phyloP scores from a whole-genome alignment of 169 alveolate genomes.

The Plasmodium billcollinsi region DNA sequence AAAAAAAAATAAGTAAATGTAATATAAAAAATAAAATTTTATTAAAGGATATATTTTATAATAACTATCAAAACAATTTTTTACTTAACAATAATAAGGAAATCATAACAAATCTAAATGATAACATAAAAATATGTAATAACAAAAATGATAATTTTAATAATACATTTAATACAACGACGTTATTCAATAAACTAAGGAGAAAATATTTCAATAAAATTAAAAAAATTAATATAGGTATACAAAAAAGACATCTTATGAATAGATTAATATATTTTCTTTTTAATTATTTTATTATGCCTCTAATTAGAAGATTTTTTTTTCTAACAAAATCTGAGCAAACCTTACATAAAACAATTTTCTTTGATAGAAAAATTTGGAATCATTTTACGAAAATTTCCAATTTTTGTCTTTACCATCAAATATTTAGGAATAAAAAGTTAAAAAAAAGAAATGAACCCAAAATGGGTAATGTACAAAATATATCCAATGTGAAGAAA shows the following conservation, averaged over 20 bases:
- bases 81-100: background rate
- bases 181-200: slow-evolving; percentile 18
- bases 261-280: slow-evolving; percentile 69
- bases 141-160: background rate
- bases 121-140: background rate
- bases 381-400: slow-evolving; percentile 61
- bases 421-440: slow-evolving; percentile 47
- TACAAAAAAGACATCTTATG: slow-evolving; percentile 62
- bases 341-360: slow-evolving; percentile 56
- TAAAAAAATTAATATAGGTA: slow-evolving; percentile 36
- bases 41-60: background rate
- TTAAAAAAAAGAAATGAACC: slow-evolving; percentile 21
- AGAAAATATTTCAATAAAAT: slow-evolving; percentile 24
- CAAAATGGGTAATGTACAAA: slow-evolving; percentile 2
- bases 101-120: background rate
- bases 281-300: slow-evolving; percentile 76
- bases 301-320: slow-evolving; percentile 51
- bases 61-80: background rate
- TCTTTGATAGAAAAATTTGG: slow-evolving; percentile 66
- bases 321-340: slow-evolving; percentile 72
- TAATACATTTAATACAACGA: background rate
- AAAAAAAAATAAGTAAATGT: slow-evolving; percentile 3
- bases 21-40: background rate
- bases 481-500: background rate
- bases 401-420: slow-evolving; percentile 66